These are phyloP conservation scores for Xylaria scruposa DNA, from an alignment of 495 filamentous ascomycete species.

Conservation along the genomic window DNA sequence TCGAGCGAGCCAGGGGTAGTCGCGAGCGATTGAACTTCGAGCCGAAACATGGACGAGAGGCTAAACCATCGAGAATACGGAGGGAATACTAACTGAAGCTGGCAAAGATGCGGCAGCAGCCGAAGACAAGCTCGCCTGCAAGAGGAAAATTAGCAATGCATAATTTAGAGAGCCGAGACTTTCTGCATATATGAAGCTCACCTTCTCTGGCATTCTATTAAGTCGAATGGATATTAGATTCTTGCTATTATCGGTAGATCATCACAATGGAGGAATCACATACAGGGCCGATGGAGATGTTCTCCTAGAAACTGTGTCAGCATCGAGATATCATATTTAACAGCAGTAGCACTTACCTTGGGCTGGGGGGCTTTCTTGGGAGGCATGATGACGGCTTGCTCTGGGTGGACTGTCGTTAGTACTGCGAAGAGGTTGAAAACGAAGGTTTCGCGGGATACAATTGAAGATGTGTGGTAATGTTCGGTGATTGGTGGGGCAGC, in stretches of 20 bases:
- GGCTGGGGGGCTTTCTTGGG: constrained; percentile 82
- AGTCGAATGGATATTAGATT: constrained; percentile 21
- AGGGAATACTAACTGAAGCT: constrained; percentile 69
- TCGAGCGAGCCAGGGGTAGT: background rate
- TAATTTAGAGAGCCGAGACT: background rate
- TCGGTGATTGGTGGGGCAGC: constrained; percentile 23
- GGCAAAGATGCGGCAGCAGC: constrained; percentile 98
- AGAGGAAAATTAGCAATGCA: constrained; percentile 28
- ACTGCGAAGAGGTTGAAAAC: constrained; percentile 23
- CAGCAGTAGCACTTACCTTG: constrained; percentile 30
- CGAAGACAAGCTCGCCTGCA: constrained; percentile 94
- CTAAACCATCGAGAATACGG: background rate
- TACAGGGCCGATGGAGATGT: constrained; percentile 91
- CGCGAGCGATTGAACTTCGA: background rate
- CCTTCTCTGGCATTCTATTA: constrained; percentile 72
- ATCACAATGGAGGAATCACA: constrained; percentile 50
- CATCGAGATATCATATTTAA: background rate
- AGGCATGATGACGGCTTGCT: constrained; percentile 66
- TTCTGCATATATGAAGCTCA: constrained; percentile 47
- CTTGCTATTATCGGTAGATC: background rate
- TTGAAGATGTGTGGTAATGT: constrained; percentile 28
- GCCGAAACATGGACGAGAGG: background rate
- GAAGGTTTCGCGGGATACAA: constrained; percentile 23
- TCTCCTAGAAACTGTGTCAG: constrained; percentile 69
- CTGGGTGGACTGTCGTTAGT: constrained; percentile 30